Percentiles rank a stretch among this genome's conserved stretches.
Evolutionary conservation across 225 moss, liverwort and hornwort genomes (phyloP).

Genomic region (Pseudisothecium myosuroides): DNA sequence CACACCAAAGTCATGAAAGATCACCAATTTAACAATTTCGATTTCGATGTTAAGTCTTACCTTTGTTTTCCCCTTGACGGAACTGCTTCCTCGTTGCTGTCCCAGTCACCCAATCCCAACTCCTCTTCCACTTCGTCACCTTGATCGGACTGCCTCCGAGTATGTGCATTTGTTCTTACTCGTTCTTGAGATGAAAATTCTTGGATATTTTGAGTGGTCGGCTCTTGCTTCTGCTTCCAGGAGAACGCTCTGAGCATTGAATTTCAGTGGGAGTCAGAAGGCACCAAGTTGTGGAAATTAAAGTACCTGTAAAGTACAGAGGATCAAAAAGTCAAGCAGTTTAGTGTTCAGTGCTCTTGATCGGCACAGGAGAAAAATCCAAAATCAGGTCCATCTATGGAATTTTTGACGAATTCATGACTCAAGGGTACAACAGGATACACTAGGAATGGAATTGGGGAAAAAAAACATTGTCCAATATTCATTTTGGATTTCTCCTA

Average conservation of each 20-base stretch:
- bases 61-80: slow-evolving; percentile 1
- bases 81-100: slow-evolving; percentile 53
- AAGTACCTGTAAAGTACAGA: neutral
- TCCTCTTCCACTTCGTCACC: slow-evolving; percentile 27
- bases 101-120: slow-evolving; percentile 85
- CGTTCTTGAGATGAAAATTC: slow-evolving; percentile 8
- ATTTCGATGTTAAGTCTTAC: neutral
- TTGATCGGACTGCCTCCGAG: slow-evolving; percentile 2
- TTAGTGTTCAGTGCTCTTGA: neutral
- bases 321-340: neutral
- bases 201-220: neutral
- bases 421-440: neutral
- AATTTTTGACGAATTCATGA: neutral
- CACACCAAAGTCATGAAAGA: neutral
- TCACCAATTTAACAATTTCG: neutral
- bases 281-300: neutral
- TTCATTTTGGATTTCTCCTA: neutral
- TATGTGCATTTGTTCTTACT: neutral
- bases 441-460: too few species aligned
- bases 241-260: slow-evolving; percentile 18
- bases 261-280: neutral
- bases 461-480: neutral
- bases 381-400: neutral
- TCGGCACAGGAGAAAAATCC: neutral
- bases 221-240: slow-evolving; percentile 23